Base-by-base conservation (phyloP, 352 stramenopile species). In the Phytophthora rubi region DNA sequence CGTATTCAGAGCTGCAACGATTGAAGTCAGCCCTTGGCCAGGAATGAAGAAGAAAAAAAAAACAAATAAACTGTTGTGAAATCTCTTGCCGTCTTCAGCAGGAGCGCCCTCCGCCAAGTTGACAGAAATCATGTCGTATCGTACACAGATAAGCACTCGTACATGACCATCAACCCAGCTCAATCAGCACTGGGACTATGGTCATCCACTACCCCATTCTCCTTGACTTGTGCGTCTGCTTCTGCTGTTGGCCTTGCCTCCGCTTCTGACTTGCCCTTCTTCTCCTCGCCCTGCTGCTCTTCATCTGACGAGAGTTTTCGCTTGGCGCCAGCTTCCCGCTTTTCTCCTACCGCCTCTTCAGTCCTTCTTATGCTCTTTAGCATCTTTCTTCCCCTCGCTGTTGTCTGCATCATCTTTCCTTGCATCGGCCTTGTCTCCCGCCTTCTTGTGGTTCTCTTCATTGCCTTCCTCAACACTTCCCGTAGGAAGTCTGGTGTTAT, bases 401-500 rank as follows among this genome's bases (percentile, higher is more conserved):
- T 33, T 21, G 18, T 21, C 18, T 21, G 18, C 18, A 10, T 59
- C 30, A 21, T 12, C 37, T 16, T 58, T 65, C 49, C 15, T n/a
- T 51, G 8, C 59, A 16, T 18, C 47, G 58, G 2, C 54, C 10
- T 42, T 56, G 9, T 51, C 10, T 30, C 23, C 60, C 37, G 30
- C 44, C 15, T 21, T 15, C 12, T 54, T 8, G 32, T 62, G 6
- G 2, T 64, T 51, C 10, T 64, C 5, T 6, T 42, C 8, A 6
- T 49, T 61, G 32, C 54, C 12, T 18, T 44, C 30, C 47, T 6
- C 32, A 59, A 23, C n/a, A 45, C 53, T 60, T 26, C 45, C 67
- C 18, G 30, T 48, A 2, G 75, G 67, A 8, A 71, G 53, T 18
- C 80, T 73, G 16, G 71, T 68, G 52, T 84, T 82, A 52, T 92